Conservation (phyloP, 768 basidiomycete species). For the Naganishia vaughanmartiniae region DNA sequence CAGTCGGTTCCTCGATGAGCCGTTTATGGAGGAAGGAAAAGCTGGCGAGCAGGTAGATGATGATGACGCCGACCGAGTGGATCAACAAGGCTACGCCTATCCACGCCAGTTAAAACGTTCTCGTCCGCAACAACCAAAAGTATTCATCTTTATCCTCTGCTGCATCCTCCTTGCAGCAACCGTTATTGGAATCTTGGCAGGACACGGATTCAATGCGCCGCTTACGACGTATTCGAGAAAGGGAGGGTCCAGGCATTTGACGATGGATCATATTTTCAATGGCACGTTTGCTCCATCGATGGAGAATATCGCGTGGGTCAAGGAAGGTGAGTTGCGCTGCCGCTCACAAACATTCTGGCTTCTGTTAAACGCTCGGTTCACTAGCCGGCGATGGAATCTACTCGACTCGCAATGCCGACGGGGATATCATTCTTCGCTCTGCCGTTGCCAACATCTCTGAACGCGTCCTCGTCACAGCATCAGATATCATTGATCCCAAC, state of each 20-base stretch:
- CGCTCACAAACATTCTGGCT: too few species aligned
- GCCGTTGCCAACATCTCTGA: conserved; percentile 60
- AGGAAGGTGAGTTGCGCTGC: conserved; percentile 68
- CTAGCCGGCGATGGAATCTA: conserved; percentile 92
- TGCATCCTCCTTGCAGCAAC: conserved; percentile 64
- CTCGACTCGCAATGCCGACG: conserved; percentile 60
- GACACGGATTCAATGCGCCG: conserved; percentile 63
- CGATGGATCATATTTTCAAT: conserved; percentile 88
- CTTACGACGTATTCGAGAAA: conserved; percentile 54
- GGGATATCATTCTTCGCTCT: conserved; percentile 74
- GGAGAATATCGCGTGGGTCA: conserved; percentile 73
- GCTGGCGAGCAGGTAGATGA: conserved; percentile 37
- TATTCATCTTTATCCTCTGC: conserved; percentile 54
- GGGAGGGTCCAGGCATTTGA: conserved; percentile 64
- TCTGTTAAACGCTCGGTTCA: conserved; percentile 7
- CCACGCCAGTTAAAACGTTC: neutral
- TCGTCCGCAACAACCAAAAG: conserved; percentile 12
- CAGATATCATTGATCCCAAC: conserved; percentile 37
- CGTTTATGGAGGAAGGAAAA: conserved; percentile 41
- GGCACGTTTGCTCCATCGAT: conserved; percentile 67
- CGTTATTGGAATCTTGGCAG: conserved; percentile 74
- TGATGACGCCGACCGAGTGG: conserved; percentile 36
- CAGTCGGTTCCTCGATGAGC: conserved; percentile 32
- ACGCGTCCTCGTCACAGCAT: conserved; percentile 44
- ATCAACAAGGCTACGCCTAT: conserved; percentile 37